phyloP scores from a whole-genome alignment of 1,139 yeast species.

The Hansenula lynferdii region DNA sequence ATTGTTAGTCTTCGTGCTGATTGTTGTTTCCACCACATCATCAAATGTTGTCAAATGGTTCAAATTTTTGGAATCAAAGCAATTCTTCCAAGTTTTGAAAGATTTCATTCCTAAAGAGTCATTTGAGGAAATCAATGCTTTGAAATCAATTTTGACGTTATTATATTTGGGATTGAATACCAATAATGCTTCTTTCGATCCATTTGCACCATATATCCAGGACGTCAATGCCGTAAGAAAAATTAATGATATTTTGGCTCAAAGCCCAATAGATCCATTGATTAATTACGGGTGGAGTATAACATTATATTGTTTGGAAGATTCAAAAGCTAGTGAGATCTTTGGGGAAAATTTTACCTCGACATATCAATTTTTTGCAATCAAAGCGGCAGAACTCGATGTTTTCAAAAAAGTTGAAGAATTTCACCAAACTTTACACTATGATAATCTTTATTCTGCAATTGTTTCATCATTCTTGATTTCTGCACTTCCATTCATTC shows the following conservation, averaged over 20 bases:
- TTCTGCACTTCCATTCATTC: slow-evolving; percentile 58
- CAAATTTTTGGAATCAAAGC: slow-evolving; percentile 38
- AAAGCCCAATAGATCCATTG: slow-evolving; percentile 40
- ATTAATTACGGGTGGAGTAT: slow-evolving; percentile 71
- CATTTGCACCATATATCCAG: slow-evolving; percentile 36
- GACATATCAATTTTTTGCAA: slow-evolving; percentile 32
- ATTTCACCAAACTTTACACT: slow-evolving; percentile 40
- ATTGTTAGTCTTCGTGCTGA: slow-evolving; percentile 36
- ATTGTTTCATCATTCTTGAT: slow-evolving; percentile 55
- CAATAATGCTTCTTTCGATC: slow-evolving; percentile 34
- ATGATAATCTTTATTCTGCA: slow-evolving; percentile 52
- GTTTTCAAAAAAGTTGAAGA: slow-evolving; percentile 42
- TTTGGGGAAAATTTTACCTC: slow-evolving; percentile 17
- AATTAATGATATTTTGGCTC: slow-evolving; percentile 33
- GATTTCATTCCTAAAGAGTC: slow-evolving; percentile 31
- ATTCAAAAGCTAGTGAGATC: slow-evolving; percentile 26
- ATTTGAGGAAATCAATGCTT: slow-evolving; percentile 38
- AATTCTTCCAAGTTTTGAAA: slow-evolving; percentile 34
- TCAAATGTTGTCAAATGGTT: slow-evolving; percentile 51
- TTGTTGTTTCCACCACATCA: slow-evolving; percentile 28
- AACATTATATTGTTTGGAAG: slow-evolving; percentile 49
- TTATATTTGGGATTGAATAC: slow-evolving; percentile 51
- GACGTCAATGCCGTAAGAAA: slow-evolving; percentile 37
- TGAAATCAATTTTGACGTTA: slow-evolving; percentile 45
- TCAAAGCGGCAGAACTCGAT: slow-evolving; percentile 39